phyloP scores from a whole-genome alignment of 495 filamentous ascomycete species.

The Penicillium cosmopolitanum region DNA sequence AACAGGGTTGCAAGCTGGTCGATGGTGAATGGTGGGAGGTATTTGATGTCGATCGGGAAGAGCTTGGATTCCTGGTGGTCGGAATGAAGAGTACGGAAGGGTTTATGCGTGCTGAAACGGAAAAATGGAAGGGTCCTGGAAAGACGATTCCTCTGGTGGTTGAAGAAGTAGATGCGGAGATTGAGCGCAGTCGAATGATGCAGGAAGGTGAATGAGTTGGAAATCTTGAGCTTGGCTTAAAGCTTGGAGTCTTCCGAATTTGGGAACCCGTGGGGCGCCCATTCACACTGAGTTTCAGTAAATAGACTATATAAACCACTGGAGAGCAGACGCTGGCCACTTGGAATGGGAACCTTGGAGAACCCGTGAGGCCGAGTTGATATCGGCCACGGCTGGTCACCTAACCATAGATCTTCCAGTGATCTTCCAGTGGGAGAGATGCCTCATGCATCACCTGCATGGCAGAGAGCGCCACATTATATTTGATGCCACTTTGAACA shows the following conservation, averaged over 20 bases:
- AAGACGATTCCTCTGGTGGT: constrained; percentile 46
- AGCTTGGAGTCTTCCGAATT: background rate
- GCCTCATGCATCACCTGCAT: too few species aligned
- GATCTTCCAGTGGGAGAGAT: too few species aligned
- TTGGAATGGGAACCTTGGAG: too few species aligned
- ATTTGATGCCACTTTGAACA: too few species aligned
- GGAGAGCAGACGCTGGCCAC: too few species aligned
- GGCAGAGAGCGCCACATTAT: too few species aligned
- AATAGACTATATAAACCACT: background rate
- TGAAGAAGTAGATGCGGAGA: constrained; percentile 61
- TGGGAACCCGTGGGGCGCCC: constrained; percentile 3
- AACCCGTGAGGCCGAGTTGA: too few species aligned
- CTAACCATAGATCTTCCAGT: too few species aligned
- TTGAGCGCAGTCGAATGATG: constrained; percentile 62
- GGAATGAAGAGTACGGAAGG: constrained; percentile 79
- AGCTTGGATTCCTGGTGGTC: constrained; percentile 90
- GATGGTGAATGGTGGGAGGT: constrained; percentile 94
- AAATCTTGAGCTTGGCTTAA: background rate
- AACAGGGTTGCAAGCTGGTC: constrained; percentile 75
- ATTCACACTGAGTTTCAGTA: background rate
- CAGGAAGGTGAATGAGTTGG: constrained; percentile 49
- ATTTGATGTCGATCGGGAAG: constrained; percentile 96
- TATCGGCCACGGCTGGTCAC: too few species aligned
- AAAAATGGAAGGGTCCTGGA: constrained; percentile 44
- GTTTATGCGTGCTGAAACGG: constrained; percentile 61